phyloP scores from a whole-genome alignment of 345 rosid genomes.

The Salix brachista region DNA sequence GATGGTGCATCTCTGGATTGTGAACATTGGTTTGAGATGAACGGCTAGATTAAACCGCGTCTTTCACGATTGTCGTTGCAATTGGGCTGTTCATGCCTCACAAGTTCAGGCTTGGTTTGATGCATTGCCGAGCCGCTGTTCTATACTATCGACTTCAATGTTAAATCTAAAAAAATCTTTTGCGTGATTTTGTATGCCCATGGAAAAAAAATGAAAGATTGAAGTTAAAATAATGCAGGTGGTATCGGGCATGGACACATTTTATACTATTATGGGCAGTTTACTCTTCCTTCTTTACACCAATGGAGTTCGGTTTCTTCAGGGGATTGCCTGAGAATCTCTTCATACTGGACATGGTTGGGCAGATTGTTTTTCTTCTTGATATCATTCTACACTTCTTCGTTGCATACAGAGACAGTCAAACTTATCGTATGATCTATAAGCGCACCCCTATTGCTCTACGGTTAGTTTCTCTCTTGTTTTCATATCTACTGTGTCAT shows the following conservation, averaged over 20 bases:
- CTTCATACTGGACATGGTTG: conserved; percentile 63
- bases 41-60: no score
- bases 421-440: conserved; percentile 51
- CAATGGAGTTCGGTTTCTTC: conserved; percentile 86
- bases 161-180: background rate
- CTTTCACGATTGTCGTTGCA: no score
- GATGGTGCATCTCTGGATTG: no score
- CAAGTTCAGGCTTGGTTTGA: background rate
- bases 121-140: background rate
- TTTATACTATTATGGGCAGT: conserved; percentile 78
- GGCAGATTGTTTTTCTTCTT: conserved; percentile 69
- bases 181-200: background rate
- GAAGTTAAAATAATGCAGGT: conserved; percentile 38
- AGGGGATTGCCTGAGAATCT: conserved; percentile 69
- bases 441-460: conserved; percentile 52
- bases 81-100: no score
- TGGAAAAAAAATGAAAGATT: background rate
- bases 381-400: conserved; percentile 67
- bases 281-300: conserved; percentile 82
- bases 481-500: background rate
- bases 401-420: conserved; percentile 57
- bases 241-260: conserved; percentile 58
- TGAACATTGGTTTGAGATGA: no score
- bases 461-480: conserved; percentile 36
- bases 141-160: background rate